phyloP scores from a whole-genome alignment of 1,284 basidiomycete genomes.

The Rhodotorula sp. region DNA sequence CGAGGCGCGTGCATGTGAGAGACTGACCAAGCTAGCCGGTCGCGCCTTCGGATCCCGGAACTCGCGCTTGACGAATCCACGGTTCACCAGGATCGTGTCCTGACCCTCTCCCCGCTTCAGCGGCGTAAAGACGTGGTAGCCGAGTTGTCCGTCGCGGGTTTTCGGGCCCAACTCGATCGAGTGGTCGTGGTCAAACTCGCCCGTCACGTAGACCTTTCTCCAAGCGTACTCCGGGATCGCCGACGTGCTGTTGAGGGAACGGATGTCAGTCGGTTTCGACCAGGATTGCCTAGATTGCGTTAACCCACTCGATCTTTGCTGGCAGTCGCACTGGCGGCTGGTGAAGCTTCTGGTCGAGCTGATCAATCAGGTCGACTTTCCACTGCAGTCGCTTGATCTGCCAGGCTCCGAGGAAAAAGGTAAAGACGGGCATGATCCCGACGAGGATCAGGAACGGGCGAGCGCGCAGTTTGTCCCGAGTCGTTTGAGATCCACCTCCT shows the following conservation, averaged over 20 bases:
- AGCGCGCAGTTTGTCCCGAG: conserved; percentile 49
- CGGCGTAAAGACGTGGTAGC: conserved; percentile 83
- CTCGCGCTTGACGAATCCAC: conserved; percentile 72
- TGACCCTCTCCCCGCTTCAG: conserved; percentile 61
- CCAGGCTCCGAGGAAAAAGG: conserved; percentile 91
- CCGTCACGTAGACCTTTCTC: conserved; percentile 75
- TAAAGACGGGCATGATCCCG: conserved; percentile 83
- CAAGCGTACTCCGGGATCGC: conserved; percentile 82
- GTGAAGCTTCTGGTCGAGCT: conserved; percentile 85
- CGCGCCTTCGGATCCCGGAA: conserved; percentile 52
- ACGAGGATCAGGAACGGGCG: conserved; percentile 62
- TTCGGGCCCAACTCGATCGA: conserved; percentile 81
- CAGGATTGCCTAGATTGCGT: no score
- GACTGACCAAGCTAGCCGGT: conserved; percentile 42
- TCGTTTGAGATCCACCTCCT: conserved; percentile 10
- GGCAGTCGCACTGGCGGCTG: conserved; percentile 77
- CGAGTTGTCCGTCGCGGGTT: conserved; percentile 79
- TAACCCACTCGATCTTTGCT: conserved; percentile 72
- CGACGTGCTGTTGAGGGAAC: conserved; percentile 44
- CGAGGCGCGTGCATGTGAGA: background rate
- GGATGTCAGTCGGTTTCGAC: background rate
- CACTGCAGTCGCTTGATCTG: conserved; percentile 85
- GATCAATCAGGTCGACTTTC: conserved; percentile 92
- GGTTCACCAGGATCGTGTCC: conserved; percentile 75
- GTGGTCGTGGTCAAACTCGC: conserved; percentile 71